Evolutionary conservation across 2,329 filamentous ascomycete species (phyloP).

Genomic region (Proliferodiscus dingleyae): DNA sequence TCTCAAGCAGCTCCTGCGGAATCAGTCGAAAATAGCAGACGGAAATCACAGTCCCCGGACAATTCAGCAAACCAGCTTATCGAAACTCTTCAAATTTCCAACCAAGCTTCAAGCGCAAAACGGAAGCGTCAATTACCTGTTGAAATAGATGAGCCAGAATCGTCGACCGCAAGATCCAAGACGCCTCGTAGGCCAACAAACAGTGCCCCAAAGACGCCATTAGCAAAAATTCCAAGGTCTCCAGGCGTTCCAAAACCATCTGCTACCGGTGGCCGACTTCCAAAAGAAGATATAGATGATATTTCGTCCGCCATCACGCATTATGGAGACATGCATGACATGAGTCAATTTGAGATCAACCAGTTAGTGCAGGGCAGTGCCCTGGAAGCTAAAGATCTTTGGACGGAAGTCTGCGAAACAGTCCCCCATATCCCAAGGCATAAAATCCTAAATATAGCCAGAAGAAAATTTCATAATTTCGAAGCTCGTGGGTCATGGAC

Average conservation of each 20-base stretch:
- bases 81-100: background rate
- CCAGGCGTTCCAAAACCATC: constrained; percentile 3
- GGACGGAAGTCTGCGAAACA: constrained; percentile 43
- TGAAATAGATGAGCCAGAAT: constrained; percentile 10
- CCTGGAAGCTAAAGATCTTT: constrained; percentile 42
- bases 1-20: background rate
- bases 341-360: constrained; percentile 45
- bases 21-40: background rate
- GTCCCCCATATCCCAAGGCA: constrained; percentile 48
- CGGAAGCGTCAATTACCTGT: constrained; percentile 19
- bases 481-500: constrained; percentile 56
- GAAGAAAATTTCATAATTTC: constrained; percentile 63
- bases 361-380: constrained; percentile 35
- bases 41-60: background rate
- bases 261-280: background rate
- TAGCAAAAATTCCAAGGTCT: background rate
- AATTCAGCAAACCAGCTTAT: background rate
- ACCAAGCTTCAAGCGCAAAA: constrained; percentile 10
- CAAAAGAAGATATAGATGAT: constrained; percentile 6
- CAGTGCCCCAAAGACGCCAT: background rate
- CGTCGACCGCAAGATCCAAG: constrained; percentile 2
- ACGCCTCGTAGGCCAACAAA: background rate
- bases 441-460: constrained; percentile 51
- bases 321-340: constrained; percentile 40
- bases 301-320: constrained; percentile 32